These are phyloP conservation scores for Solanum clarkiae DNA, from an alignment of 257 asterid genomes.

Conservation along the genomic window DNA sequence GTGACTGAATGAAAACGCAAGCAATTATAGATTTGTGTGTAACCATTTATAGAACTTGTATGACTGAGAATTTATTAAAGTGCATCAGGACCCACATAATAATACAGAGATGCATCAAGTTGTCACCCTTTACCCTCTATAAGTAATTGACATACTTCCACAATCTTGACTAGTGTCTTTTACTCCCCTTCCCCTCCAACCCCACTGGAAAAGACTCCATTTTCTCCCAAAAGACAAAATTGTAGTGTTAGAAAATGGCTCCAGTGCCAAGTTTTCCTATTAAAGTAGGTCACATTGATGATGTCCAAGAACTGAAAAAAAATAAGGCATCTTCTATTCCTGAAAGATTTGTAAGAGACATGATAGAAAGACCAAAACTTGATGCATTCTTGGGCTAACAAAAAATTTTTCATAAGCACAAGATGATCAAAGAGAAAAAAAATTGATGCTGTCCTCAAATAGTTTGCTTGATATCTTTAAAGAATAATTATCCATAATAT, in stretches of 20 bases:
- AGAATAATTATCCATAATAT: no score
- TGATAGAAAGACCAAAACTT: conserved; percentile 44
- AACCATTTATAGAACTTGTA: conserved; percentile 7
- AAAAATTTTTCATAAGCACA: no score
- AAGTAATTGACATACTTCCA: conserved; percentile 17
- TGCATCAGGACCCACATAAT: conserved; percentile 17
- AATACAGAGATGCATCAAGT: background rate
- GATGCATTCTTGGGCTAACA: background rate
- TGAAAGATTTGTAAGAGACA: conserved; percentile 59
- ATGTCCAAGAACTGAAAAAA: conserved; percentile 75
- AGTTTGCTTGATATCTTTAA: no score
- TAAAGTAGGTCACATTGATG: conserved; percentile 82
- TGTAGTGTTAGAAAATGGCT: conserved; percentile 28
- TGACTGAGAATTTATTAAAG: conserved; percentile 17
- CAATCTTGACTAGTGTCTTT: background rate
- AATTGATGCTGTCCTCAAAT: no score
- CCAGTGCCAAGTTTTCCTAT: conserved; percentile 33
- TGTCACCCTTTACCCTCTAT: conserved; percentile 21
- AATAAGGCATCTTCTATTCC: conserved; percentile 44
- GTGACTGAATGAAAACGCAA: background rate
- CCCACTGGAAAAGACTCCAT: background rate
- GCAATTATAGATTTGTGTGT: background rate
- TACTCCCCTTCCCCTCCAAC: background rate
- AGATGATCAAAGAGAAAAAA: no score
- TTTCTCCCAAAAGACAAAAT: background rate